Evolutionary conservation across 768 basidiomycete species (phyloP).

Genomic region (Gymnopilus dilepis): DNA sequence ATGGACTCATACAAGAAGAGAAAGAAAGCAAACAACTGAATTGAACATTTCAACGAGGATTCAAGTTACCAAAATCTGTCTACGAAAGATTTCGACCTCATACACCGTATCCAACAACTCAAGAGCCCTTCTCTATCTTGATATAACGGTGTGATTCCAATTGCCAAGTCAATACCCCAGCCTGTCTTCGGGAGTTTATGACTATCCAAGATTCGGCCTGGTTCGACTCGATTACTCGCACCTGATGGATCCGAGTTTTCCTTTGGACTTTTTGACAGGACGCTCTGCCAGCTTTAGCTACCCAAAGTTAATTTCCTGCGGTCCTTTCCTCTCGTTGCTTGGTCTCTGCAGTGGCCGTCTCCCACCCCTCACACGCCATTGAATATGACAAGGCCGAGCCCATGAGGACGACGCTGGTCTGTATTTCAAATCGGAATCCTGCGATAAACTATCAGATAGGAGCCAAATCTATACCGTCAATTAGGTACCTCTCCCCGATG

Average conservation of each 20-base stretch:
- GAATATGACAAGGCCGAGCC: neutral
- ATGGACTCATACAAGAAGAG: too few species aligned
- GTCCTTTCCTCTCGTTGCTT: neutral
- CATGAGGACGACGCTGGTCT: neutral
- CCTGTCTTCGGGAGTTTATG: too few species aligned
- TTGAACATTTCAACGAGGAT: too few species aligned
- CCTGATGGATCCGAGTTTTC: slow-evolving; percentile 15
- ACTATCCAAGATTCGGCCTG: neutral
- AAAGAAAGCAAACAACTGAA: too few species aligned
- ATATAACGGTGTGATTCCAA: neutral
- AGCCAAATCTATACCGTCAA: too few species aligned
- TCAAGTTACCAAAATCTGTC: too few species aligned
- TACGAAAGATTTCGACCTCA: too few species aligned
- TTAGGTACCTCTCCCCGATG: neutral
- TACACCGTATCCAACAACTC: neutral
- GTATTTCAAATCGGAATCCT: neutral
- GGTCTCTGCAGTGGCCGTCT: neutral
- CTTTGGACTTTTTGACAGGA: slow-evolving; percentile 1
- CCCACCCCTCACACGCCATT: neutral
- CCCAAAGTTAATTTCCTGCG: neutral
- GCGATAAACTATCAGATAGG: neutral
- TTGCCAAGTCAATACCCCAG: neutral
- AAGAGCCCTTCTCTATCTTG: neutral
- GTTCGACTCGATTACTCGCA: slow-evolving; percentile 5
- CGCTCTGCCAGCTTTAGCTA: slow-evolving; percentile 5